phyloP scores from a whole-genome alignment of 2,329 filamentous ascomycete species.

The Trichoderma aggressivum region DNA sequence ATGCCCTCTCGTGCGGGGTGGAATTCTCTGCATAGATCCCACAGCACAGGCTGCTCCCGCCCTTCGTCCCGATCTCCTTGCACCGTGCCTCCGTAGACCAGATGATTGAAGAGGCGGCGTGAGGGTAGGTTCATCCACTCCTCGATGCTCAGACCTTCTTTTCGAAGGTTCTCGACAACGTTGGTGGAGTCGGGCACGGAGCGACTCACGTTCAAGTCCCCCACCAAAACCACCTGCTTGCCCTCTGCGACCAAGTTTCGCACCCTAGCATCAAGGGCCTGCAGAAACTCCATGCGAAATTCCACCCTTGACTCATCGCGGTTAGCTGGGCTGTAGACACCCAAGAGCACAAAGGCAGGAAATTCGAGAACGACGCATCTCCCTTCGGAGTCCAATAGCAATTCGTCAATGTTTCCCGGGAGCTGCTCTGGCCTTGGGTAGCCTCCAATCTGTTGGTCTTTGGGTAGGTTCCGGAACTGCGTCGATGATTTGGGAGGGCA shows the following conservation, averaged over 20 bases:
- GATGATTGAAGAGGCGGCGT: slow-evolving; percentile 77
- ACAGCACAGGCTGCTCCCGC: slow-evolving; percentile 68
- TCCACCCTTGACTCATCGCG: slow-evolving; percentile 79
- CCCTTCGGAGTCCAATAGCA: slow-evolving; percentile 80
- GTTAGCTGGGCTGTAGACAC: slow-evolving; percentile 87
- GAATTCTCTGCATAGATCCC: slow-evolving; percentile 80
- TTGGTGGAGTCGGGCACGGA: slow-evolving; percentile 73
- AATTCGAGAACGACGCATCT: slow-evolving; percentile 91
- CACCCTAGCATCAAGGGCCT: slow-evolving; percentile 75
- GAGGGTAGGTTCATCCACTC: slow-evolving; percentile 71
- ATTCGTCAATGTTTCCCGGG: slow-evolving; percentile 60
- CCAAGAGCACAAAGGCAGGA: slow-evolving; percentile 88
- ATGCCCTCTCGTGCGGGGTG: slow-evolving; percentile 79
- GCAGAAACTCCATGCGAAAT: slow-evolving; percentile 77
- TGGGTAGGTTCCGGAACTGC: slow-evolving; percentile 71
- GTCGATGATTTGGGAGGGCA: slow-evolving; percentile 67
- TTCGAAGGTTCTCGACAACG: slow-evolving; percentile 66
- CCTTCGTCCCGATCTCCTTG: slow-evolving; percentile 64
- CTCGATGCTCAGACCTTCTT: slow-evolving; percentile 63
- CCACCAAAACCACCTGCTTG: slow-evolving; percentile 80
- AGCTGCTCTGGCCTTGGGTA: slow-evolving; percentile 74
- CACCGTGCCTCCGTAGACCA: slow-evolving; percentile 72
- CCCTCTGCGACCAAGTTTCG: slow-evolving; percentile 78
- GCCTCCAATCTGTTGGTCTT: slow-evolving; percentile 77
- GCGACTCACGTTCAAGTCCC: slow-evolving; percentile 79